Percentiles rank a stretch among this genome's conserved stretches.
Evolutionary conservation across 495 filamentous ascomycete species (phyloP).

Genomic region (Lepraria neglecta): DNA sequence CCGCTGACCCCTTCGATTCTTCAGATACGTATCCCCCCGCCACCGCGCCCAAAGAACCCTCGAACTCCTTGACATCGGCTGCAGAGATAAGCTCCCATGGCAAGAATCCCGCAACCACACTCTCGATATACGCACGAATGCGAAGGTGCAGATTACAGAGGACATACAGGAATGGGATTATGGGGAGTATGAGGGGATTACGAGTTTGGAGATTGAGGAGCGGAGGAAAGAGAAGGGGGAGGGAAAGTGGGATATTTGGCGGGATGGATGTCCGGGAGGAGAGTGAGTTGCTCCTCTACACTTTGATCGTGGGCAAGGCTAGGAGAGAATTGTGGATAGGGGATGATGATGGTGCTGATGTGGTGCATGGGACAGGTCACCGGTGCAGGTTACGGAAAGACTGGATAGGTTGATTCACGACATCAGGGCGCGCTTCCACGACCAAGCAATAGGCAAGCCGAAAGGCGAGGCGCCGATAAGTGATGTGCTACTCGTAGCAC

Average conservation of each 20-base stretch:
- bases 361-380: slow-evolving; percentile 39
- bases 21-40: slow-evolving; percentile 82
- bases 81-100: slow-evolving; percentile 51
- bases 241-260: slow-evolving; percentile 34
- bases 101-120: slow-evolving; percentile 36
- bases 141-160: slow-evolving; percentile 60
- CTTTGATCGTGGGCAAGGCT: not conserved
- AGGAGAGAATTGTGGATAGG: not conserved
- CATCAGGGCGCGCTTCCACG: slow-evolving; percentile 56
- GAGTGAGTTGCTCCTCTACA: slow-evolving; percentile 42
- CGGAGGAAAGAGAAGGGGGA: slow-evolving; percentile 42
- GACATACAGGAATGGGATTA: slow-evolving; percentile 94
- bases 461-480: slow-evolving; percentile 41
- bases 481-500: slow-evolving; percentile 66
- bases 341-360: too few relatives aligned
- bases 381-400: slow-evolving; percentile 58
- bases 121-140: slow-evolving; percentile 44
- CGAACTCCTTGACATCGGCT: slow-evolving; percentile 65
- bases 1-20: not conserved
- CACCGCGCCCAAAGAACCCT: slow-evolving; percentile 79
- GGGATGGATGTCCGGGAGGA: slow-evolving; percentile 46
- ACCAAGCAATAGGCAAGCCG: slow-evolving; percentile 30
- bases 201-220: slow-evolving; percentile 60
- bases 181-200: slow-evolving; percentile 89
- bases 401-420: slow-evolving; percentile 70